phyloP scores from a whole-genome alignment of 73 alveolate genomes.

The Tetrahymena borealis region DNA sequence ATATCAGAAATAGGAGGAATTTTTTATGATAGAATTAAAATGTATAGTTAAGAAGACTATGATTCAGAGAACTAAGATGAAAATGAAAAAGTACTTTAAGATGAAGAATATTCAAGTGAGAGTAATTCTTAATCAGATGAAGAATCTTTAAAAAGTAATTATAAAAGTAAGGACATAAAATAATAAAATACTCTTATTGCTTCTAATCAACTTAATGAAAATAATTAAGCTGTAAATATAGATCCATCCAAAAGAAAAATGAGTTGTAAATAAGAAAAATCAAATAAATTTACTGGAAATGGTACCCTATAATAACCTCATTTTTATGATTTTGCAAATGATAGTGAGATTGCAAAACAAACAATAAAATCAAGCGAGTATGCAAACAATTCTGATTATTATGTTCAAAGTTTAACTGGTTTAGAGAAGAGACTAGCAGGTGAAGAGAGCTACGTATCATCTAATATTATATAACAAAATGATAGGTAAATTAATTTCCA shows the following conservation, averaged over 20 bases:
- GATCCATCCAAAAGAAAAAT: no score
- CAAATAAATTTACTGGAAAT: no score
- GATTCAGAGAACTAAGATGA: not conserved
- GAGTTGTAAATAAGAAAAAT: no score
- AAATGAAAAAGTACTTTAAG: not conserved
- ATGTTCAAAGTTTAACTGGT: no score
- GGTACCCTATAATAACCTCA: no score
- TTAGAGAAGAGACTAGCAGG: not conserved
- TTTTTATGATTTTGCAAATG: not conserved
- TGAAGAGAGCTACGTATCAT: no score
- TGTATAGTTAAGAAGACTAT: not conserved
- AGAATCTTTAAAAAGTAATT: not conserved
- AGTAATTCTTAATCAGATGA: not conserved
- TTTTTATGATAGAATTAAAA: not conserved
- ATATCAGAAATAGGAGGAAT: not conserved
- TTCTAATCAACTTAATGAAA: no score
- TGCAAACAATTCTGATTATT: not conserved
- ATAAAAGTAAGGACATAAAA: not conserved
- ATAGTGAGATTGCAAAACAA: not conserved
- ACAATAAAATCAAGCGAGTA: not conserved
- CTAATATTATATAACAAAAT: no score
- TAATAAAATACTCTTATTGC: not conserved
- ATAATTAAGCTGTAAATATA: no score
- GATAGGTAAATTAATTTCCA: no score
- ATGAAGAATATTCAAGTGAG: not conserved